phyloP scores from a whole-genome alignment of 2,329 filamentous ascomycete genomes.

The Aschersonia sp. region DNA sequence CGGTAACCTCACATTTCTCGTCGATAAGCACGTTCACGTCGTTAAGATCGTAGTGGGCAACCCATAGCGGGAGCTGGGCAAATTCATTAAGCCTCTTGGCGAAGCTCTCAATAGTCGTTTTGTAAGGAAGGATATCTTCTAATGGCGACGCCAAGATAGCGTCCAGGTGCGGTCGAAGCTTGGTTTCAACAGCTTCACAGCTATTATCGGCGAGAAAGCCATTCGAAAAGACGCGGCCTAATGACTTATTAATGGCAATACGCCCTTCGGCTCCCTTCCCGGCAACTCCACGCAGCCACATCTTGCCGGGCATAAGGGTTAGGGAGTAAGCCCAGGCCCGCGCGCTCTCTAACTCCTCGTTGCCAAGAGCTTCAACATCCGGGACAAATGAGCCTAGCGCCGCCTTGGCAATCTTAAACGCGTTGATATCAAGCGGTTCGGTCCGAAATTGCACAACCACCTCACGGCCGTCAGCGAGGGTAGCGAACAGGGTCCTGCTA shows the following conservation, averaged over 20 bases:
- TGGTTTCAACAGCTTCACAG: background rate
- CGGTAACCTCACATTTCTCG: slow-evolving; percentile 1
- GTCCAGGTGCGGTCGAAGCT: slow-evolving; percentile 1
- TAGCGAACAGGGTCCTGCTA: slow-evolving; percentile 11
- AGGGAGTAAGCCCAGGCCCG: slow-evolving; percentile 1
- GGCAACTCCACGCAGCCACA: slow-evolving; percentile 1
- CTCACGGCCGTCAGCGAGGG: slow-evolving; percentile 3
- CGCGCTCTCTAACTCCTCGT: background rate
- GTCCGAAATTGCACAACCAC: slow-evolving; percentile 1
- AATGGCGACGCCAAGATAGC: slow-evolving; percentile 1
- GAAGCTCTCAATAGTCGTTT: background rate
- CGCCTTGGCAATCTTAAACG: background rate
- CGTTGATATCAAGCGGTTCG: slow-evolving; percentile 1
- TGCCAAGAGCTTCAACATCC: background rate
- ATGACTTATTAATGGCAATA: slow-evolving; percentile 1
- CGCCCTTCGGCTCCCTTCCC: slow-evolving; percentile 1
- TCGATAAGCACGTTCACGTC: slow-evolving; percentile 1
- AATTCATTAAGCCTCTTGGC: background rate
- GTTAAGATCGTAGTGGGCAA: slow-evolving; percentile 1
- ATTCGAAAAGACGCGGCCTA: slow-evolving; percentile 1
- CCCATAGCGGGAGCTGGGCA: slow-evolving; percentile 1
- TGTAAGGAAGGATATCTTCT: slow-evolving; percentile 1
- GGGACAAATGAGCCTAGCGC: background rate
- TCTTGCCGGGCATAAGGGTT: background rate
- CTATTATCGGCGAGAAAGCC: slow-evolving; percentile 1